Conservation (phyloP, 75 land plant genomes). For the Selaginella moellendorffii region DNA sequence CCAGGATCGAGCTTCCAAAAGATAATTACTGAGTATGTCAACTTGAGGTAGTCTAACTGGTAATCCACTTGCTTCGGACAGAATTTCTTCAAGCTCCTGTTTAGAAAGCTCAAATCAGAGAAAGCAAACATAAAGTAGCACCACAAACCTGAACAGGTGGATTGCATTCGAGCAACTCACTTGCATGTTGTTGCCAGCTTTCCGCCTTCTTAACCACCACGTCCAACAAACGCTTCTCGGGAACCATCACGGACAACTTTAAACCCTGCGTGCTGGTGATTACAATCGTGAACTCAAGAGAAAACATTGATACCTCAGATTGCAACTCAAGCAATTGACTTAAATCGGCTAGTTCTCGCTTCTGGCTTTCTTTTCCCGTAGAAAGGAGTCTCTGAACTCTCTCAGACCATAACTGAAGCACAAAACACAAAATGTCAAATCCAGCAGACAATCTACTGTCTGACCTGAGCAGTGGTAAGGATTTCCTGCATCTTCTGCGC, state of each 20-base stretch:
- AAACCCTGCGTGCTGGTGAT: conserved; percentile 10
- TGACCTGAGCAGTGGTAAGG: conserved; percentile 15
- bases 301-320: conserved; percentile 13
- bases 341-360: conserved; percentile 14
- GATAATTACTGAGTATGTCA: conserved; percentile 1
- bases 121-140: too few species aligned
- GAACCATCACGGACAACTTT: conserved; percentile 7
- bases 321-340: conserved; percentile 15
- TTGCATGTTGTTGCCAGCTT: conserved; percentile 19
- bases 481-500: conserved; percentile 14
- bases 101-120: not conserved
- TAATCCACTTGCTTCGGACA: conserved; percentile 3
- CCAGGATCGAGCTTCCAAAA: conserved; percentile 11
- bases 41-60: conserved; percentile 11
- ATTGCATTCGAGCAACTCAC: not conserved
- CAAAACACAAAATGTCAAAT: not conserved
- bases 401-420: conserved; percentile 21
- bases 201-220: conserved; percentile 8
- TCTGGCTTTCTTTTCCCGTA: conserved; percentile 6
- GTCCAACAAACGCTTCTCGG: conserved; percentile 10
- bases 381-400: conserved; percentile 16
- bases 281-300: not conserved
- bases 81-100: conserved; percentile 12
- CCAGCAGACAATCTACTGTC: not conserved
- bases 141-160: conserved; percentile 11